Evolutionary conservation across 805 yeast genomes (phyloP), one percentile per base, ranked within the genome.

Genomic region (Yarrowia osloensis): DNA sequence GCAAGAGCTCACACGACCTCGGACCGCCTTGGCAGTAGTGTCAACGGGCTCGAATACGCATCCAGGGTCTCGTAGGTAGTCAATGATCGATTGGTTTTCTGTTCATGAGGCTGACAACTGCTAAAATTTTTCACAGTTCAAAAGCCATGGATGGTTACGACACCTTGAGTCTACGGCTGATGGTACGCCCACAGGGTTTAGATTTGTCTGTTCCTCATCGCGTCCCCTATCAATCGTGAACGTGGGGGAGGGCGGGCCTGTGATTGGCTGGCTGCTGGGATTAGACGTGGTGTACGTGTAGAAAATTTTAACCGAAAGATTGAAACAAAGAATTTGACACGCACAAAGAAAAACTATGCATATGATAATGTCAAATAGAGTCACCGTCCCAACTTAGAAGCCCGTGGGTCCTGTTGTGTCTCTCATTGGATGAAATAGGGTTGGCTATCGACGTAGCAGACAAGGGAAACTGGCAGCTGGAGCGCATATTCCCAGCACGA

Each of bases 211-310:
- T 57, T 26, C 63, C 40, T 40, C 49, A 39, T 40, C 37, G 47
- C 63, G 47, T 39, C 37, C 35, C 63, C 63, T 57, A 57, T 57
- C 63, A 57, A 57, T 39, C 63, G 49, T 12, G 19, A 57, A 57
- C 63, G 63, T 57, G 63, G 63, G 63, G 49, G 47, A 40, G 35
- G 13, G 35, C n/a, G 2, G 15, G 37, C 9, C 19, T 26, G 19
- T 57, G 29, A 57, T 57, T 57, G 63, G 63, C 29, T 29, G 62
- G 15, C 9, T 4, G 12, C 9, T 7, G 40, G 40, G 35, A 39
- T 37, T 26, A 33, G 59, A 52, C 59, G 59, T 52, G 44, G 37
- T 24, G 33, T 37, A 54, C 42, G 61, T 54, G 61, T 24, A 6
- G 33, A 54, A 54, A 54, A 54, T 54, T 54, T 54, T 54, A 54